Percentiles rank a stretch among this genome's conserved stretches.
phyloP scores from a whole-genome alignment of 2,329 filamentous ascomycete species.

The Fusarium sacchari region DNA sequence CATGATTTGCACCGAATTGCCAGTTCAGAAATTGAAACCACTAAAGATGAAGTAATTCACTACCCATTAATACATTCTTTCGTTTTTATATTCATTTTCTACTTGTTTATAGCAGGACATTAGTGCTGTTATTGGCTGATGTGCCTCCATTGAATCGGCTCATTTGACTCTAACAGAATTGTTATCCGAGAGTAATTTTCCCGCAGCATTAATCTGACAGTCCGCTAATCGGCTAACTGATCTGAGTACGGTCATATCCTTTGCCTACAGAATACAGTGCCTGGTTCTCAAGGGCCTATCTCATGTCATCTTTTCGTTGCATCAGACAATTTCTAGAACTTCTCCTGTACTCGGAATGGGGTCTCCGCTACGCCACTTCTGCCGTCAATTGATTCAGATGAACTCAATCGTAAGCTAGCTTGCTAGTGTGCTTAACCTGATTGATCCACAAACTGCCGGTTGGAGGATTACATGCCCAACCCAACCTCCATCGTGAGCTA shows the following conservation, averaged over 20 bases:
- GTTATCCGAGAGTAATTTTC: background rate
- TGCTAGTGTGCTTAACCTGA: background rate
- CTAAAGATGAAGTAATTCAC: fast-evolving
- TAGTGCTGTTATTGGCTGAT: fast-evolving
- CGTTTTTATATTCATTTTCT: fast-evolving
- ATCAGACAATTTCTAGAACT: background rate
- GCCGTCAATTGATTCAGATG: background rate
- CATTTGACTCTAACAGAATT: too few relatives aligned
- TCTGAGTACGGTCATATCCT: too few relatives aligned
- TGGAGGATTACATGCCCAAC: background rate
- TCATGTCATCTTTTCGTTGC: background rate
- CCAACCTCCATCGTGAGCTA: background rate
- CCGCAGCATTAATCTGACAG: background rate
- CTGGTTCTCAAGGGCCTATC: too few relatives aligned
- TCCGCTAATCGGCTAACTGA: background rate
- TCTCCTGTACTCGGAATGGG: background rate
- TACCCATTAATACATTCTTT: background rate
- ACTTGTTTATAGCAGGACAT: fast-evolving
- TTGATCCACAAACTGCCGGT: background rate
- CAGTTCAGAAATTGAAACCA: background rate
- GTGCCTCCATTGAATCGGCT: fast-evolving
- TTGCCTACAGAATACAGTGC: too few relatives aligned
- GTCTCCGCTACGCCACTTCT: background rate
- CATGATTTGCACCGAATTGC: background rate
- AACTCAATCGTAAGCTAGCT: background rate